Evolutionary conservation across 768 basidiomycete species (phyloP).

Genomic region (Obba rivulosa): DNA sequence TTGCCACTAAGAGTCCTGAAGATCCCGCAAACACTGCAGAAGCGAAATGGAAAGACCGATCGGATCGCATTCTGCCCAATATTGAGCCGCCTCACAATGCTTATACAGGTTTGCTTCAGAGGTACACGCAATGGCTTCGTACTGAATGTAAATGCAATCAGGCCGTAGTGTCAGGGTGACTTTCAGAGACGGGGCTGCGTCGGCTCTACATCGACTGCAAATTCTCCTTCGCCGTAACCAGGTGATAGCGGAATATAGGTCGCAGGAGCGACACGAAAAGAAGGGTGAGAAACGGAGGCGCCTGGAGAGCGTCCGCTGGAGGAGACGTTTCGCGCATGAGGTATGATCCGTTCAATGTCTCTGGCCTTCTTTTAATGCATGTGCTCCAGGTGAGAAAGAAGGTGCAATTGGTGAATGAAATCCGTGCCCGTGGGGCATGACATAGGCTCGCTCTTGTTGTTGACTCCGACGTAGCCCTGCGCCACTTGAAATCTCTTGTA

Average conservation of each 20-base stretch:
- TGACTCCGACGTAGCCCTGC: no score
- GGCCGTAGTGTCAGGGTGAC: slow-evolving; percentile 57
- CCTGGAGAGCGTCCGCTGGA: slow-evolving; percentile 72
- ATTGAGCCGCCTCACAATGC: slow-evolving; percentile 39
- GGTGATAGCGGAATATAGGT: slow-evolving; percentile 44
- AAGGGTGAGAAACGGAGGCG: slow-evolving; percentile 75
- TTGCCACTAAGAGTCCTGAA: slow-evolving; percentile 20
- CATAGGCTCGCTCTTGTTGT: no score
- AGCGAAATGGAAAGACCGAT: slow-evolving; percentile 16
- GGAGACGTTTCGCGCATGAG: slow-evolving; percentile 74
- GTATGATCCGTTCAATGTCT: slow-evolving; percentile 34
- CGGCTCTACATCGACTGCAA: slow-evolving; percentile 6
- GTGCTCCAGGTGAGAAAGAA: slow-evolving; percentile 68
- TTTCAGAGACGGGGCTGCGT: no score
- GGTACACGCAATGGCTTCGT: no score
- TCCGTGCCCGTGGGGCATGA: slow-evolving; percentile 70
- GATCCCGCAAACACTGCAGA: slow-evolving; percentile 30
- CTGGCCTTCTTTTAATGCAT: slow-evolving; percentile 8
- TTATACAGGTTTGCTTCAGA: slow-evolving; percentile 45
- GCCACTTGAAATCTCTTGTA: no score
- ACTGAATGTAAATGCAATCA: slow-evolving; percentile 24
- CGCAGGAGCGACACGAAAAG: slow-evolving; percentile 69
- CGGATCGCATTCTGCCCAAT: slow-evolving; percentile 1
- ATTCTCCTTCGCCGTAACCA: slow-evolving; percentile 48
- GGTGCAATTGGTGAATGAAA: slow-evolving; percentile 74